Evolutionary conservation across 1,284 basidiomycete genomes (phyloP).

Genomic region (Ustilago curta): DNA sequence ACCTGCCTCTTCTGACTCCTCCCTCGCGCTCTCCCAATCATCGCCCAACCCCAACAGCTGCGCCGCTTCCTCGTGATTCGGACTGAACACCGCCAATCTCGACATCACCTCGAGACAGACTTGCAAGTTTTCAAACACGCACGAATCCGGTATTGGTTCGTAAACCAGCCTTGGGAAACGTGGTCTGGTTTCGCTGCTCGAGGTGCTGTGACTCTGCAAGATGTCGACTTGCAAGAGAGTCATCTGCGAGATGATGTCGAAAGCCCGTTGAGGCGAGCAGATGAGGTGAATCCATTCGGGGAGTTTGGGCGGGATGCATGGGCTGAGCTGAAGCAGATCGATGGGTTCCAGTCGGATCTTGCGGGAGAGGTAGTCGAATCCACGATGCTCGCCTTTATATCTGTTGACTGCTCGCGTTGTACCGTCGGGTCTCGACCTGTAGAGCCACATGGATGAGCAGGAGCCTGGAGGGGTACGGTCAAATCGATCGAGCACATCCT

Average conservation of each 20-base stretch:
- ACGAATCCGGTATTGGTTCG: slow-evolving; percentile 81
- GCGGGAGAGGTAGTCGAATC: slow-evolving; percentile 84
- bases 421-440: slow-evolving; percentile 75
- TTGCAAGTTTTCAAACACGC: slow-evolving; percentile 76
- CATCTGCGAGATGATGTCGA: slow-evolving; percentile 77
- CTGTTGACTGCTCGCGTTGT: slow-evolving; percentile 81
- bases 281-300: slow-evolving; percentile 84
- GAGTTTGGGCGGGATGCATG: slow-evolving; percentile 72
- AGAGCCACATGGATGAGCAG: slow-evolving; percentile 77
- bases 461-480: slow-evolving; percentile 72
- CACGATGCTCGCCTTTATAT: slow-evolving; percentile 79
- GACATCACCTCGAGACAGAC: slow-evolving; percentile 77
- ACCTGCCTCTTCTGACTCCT: neutral
- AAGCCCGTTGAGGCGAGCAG: slow-evolving; percentile 81
- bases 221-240: slow-evolving; percentile 68
- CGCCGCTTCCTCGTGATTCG: slow-evolving; percentile 72
- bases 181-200: slow-evolving; percentile 71
- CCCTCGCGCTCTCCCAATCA: slow-evolving; percentile 25
- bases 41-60: slow-evolving; percentile 62
- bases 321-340: slow-evolving; percentile 73
- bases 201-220: slow-evolving; percentile 68
- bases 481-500: slow-evolving; percentile 75
- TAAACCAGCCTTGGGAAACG: slow-evolving; percentile 75
- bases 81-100: slow-evolving; percentile 75
- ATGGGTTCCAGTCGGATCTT: slow-evolving; percentile 78